Conservation (phyloP, 2,329 filamentous ascomycete species). For the Penicillium sp. region DNA sequence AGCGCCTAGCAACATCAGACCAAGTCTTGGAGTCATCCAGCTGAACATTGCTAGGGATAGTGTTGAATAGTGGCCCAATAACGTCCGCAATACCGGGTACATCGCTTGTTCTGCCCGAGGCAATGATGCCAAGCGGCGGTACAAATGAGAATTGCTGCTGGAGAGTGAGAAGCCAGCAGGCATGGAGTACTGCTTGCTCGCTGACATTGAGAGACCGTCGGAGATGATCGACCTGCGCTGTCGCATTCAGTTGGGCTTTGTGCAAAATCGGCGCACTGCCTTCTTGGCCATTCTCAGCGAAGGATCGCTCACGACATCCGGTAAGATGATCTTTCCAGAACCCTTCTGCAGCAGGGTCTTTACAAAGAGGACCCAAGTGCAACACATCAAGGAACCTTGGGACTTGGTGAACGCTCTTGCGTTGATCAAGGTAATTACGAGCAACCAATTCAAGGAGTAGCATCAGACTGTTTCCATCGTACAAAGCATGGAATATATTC, state of each 20-base stretch:
- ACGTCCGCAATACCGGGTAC: slow-evolving; percentile 62
- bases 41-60: slow-evolving; percentile 67
- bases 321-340: slow-evolving; percentile 69
- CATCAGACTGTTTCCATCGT: slow-evolving; percentile 77
- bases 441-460: slow-evolving; percentile 63
- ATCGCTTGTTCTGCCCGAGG: slow-evolving; percentile 74
- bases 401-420: slow-evolving; percentile 34
- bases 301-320: slow-evolving; percentile 27
- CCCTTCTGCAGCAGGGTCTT: slow-evolving; percentile 46
- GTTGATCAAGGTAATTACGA: slow-evolving; percentile 48
- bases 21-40: slow-evolving; percentile 53
- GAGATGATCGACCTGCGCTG: slow-evolving; percentile 51
- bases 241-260: slow-evolving; percentile 29
- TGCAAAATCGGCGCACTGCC: slow-evolving; percentile 17
- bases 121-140: slow-evolving; percentile 68
- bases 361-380: slow-evolving; percentile 65
- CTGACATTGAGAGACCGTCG: slow-evolving; percentile 67
- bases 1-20: slow-evolving; percentile 59
- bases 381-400: slow-evolving; percentile 64
- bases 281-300: slow-evolving; percentile 4
- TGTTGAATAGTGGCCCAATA: slow-evolving; percentile 87
- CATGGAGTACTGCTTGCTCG: slow-evolving; percentile 75
- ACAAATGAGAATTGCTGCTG: slow-evolving; percentile 50
- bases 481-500: slow-evolving; percentile 80
- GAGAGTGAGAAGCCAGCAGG: slow-evolving; percentile 68